A percentile compares a stretch with the other conserved stretches of the same genome.
Evolutionary conservation across 305 asterid species (phyloP).

Genomic region (Caryopteris hybrid): DNA sequence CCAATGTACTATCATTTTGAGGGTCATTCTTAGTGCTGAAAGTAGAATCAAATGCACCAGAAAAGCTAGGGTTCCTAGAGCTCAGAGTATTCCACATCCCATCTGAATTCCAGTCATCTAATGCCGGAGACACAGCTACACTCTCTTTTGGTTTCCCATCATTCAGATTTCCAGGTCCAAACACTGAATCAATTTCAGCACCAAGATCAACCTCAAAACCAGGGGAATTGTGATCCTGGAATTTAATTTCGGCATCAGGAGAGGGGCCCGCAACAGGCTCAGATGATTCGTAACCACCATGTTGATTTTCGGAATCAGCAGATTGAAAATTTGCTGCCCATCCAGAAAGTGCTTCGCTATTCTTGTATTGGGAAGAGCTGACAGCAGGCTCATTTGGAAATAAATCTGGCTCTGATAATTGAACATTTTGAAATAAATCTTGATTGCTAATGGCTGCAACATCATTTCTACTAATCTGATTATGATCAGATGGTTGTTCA

Average conservation of each 20-base stretch:
- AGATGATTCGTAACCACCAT: constrained; percentile 24
- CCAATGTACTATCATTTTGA: constrained; percentile 23
- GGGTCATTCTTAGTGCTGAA: constrained; percentile 11
- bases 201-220: constrained; percentile 48
- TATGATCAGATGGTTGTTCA: constrained; percentile 27
- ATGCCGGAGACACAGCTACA: constrained; percentile 35
- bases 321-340: constrained; percentile 84
- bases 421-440: constrained; percentile 45
- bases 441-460: constrained; percentile 35
- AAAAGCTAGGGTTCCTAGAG: constrained; percentile 27
- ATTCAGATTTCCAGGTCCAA: constrained; percentile 35
- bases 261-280: constrained; percentile 29
- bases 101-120: constrained; percentile 45
- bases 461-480: constrained; percentile 28
- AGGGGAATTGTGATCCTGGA: constrained; percentile 9
- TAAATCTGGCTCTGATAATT: constrained; percentile 42
- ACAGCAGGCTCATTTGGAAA: constrained; percentile 37
- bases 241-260: constrained; percentile 31
- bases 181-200: constrained; percentile 53
- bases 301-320: constrained; percentile 37
- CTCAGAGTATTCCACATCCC: constrained; percentile 42
- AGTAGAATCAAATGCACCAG: constrained; percentile 31
- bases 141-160: constrained; percentile 32
- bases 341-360: constrained; percentile 36
- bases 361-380: constrained; percentile 27